Conservation (phyloP, 257 asterid species). For the Gentiana dahurica region DNA sequence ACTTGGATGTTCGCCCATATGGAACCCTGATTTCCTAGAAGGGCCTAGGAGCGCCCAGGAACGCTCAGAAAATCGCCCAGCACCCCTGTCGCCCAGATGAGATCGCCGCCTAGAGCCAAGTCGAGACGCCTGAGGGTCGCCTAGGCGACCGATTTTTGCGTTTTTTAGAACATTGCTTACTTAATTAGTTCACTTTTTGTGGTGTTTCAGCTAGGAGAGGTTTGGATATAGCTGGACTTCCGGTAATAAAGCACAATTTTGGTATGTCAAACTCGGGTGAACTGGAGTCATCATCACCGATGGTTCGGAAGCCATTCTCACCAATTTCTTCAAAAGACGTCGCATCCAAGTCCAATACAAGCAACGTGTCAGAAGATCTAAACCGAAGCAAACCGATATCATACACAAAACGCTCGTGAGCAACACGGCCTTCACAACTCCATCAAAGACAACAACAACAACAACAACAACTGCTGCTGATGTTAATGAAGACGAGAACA, state of each 20-base stretch:
- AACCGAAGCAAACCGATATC: constrained; percentile 48
- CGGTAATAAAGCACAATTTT: constrained; percentile 37
- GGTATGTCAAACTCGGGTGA: constrained; percentile 12
- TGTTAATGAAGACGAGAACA: constrained; percentile 45
- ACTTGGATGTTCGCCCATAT: too few species aligned
- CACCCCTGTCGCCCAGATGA: too few species aligned
- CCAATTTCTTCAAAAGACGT: constrained; percentile 78
- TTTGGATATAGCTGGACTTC: constrained; percentile 65
- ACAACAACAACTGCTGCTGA: constrained; percentile 22
- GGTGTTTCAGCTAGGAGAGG: constrained; percentile 68
- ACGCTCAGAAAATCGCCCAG: not conserved
- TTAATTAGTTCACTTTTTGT: constrained; percentile 4
- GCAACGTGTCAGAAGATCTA: constrained; percentile 47
- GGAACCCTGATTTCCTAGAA: too few species aligned
- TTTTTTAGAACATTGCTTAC: not conserved
- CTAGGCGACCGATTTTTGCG: too few species aligned
- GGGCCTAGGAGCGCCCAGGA: too few species aligned
- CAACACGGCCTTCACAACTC: constrained; percentile 41
- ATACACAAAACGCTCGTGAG: constrained; percentile 40
- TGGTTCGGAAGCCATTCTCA: constrained; percentile 74
- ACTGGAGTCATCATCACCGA: constrained; percentile 44
- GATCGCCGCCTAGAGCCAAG: too few species aligned
- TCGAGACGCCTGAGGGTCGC: too few species aligned
- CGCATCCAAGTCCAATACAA: constrained; percentile 45
- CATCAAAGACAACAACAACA: constrained; percentile 33